Evolutionary conservation across 179 eudicot species (phyloP).

Genomic region (Beta lomatogona): DNA sequence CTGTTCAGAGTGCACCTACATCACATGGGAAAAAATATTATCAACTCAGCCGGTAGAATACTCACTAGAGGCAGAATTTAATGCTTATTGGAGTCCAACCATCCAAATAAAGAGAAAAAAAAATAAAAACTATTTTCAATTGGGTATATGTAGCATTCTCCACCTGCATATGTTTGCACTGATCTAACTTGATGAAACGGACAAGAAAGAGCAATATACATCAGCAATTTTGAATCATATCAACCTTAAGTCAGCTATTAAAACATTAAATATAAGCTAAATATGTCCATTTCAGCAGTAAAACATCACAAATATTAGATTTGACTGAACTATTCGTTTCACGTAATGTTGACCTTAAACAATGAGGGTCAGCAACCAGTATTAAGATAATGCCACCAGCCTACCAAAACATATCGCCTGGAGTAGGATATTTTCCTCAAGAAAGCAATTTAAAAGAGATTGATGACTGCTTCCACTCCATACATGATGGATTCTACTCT

Average conservation of each 20-base stretch:
- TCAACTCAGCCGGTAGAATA: too few relatives aligned
- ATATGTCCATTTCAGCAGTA: conserved; percentile 10
- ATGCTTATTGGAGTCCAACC: too few relatives aligned
- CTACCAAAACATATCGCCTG: background rate
- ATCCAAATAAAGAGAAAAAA: too few relatives aligned
- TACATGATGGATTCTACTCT: background rate
- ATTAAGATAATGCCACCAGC: conserved; percentile 10
- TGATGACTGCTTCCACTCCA: conserved; percentile 5
- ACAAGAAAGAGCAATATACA: conserved; percentile 11
- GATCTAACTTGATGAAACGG: conserved; percentile 7
- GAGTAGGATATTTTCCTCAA: background rate
- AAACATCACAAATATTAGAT: background rate
- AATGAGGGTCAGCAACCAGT: background rate
- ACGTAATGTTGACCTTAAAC: background rate
- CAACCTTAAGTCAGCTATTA: background rate
- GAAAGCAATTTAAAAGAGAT: background rate
- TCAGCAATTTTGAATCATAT: background rate
- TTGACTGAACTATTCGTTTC: conserved; percentile 6
- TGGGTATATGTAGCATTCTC: too few relatives aligned
- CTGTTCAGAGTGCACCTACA: background rate
- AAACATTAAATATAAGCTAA: background rate
- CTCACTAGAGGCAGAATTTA: too few relatives aligned
- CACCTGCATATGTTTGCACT: background rate
- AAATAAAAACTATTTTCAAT: too few relatives aligned
- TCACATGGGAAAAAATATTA: background rate